Evolutionary conservation across 1,284 basidiomycete species (phyloP), one percentile per base, ranked within the genome.

Genomic region (Ustilago shanxiensis): DNA sequence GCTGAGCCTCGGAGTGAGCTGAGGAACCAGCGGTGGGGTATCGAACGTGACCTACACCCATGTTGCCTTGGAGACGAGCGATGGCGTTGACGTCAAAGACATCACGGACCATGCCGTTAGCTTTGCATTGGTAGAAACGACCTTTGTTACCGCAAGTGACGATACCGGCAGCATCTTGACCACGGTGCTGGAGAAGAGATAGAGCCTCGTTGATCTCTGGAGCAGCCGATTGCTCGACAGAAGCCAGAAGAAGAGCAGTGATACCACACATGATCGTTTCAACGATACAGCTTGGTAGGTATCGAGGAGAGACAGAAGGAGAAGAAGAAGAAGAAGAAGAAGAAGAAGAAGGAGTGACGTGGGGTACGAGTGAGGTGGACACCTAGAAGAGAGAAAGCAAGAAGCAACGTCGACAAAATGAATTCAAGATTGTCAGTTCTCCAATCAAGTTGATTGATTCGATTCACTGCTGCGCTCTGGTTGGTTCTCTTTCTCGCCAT

Each of bases 71-170:
- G 73, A 99, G 88, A 74, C 91, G 91, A 51, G 91, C 89, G 63
- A 98, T 88, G 24, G 93, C 90, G 83, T 90, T 90, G 56, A 90
- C 89, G 87, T 98, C 95, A 87, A 99, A 96, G 72, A 99, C 93
- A 86, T 99, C 97, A 66, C 96, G 91, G 82, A 99, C 96, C 97
- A 99, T 99, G 49, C 97, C 97, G 86, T 99, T 99, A n/a, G 95
- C 94, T 88, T 99, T 99, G 89, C 93, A 95, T 87, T 99, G 97
- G 87, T 93, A 96, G 87, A 99, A 94, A 52, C 95, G 91, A 52
- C 97, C 97, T 84, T 95, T 95, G 18, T 91, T 90, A 3, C 95
- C 97, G 86, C 97, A 97, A 53, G 97, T 99, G 68, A 99, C 93
- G 83, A 99, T 93, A 61, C 97, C 97, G 76, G 95, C 98, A 0